Evolutionary conservation across 345 rosid species (phyloP).

Genomic region (Euphorbia pulcherrima): DNA sequence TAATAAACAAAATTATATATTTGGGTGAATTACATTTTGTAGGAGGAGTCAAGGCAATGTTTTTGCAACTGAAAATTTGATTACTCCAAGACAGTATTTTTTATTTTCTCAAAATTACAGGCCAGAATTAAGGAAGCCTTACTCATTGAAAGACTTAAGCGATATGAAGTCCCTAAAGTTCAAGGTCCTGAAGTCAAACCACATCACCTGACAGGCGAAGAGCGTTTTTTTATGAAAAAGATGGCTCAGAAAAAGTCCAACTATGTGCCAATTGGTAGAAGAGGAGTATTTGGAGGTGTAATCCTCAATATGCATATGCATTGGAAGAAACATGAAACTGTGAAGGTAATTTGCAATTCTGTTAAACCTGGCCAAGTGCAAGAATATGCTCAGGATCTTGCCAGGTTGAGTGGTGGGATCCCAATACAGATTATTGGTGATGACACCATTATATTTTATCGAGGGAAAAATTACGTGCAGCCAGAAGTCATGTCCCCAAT

Average conservation of each 20-base stretch:
- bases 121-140: slow-evolving; percentile 81
- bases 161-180: slow-evolving; percentile 69
- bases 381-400: slow-evolving; percentile 60
- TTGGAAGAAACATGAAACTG: slow-evolving; percentile 94
- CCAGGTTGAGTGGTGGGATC: slow-evolving; percentile 82
- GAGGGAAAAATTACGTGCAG: slow-evolving; percentile 81
- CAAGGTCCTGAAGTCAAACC: slow-evolving; percentile 83
- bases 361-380: slow-evolving; percentile 75
- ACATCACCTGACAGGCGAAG: slow-evolving; percentile 74
- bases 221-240: slow-evolving; percentile 70
- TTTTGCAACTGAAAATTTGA: neutral
- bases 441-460: slow-evolving; percentile 68
- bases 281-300: slow-evolving; percentile 90
- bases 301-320: slow-evolving; percentile 93
- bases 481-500: slow-evolving; percentile 90
- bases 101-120: slow-evolving; percentile 29
- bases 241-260: slow-evolving; percentile 87
- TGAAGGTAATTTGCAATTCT: slow-evolving; percentile 81
- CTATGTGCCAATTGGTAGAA: slow-evolving; percentile 74
- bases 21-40: too few species aligned
- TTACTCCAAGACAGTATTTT: neutral
- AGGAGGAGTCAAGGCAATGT: too few species aligned
- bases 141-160: slow-evolving; percentile 73
- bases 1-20: neutral
- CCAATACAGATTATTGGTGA: slow-evolving; percentile 73